phyloP scores from a whole-genome alignment of 441 rosid species.

The Manihot esculenta region DNA sequence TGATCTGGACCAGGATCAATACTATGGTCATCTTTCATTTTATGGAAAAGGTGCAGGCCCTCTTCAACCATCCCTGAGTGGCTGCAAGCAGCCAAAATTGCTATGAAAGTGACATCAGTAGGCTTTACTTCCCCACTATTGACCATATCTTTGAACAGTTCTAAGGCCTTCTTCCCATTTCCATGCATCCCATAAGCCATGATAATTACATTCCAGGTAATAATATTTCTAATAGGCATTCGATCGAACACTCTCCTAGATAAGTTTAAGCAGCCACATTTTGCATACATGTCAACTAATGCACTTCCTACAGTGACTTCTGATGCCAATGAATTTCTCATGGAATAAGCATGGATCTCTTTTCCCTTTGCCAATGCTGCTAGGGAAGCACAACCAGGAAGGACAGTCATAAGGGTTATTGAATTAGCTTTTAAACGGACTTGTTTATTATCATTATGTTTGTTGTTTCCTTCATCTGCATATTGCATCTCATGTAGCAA shows the following conservation, averaged over 20 bases:
- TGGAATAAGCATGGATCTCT: constrained; percentile 83
- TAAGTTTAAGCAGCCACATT: constrained; percentile 69
- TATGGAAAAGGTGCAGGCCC: constrained; percentile 60
- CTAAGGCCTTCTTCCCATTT: constrained; percentile 59
- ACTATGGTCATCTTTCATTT: constrained; percentile 57
- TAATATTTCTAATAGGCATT: constrained; percentile 60
- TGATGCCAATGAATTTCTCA: constrained; percentile 56
- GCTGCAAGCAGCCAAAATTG: constrained; percentile 84
- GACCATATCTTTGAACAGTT: constrained; percentile 55
- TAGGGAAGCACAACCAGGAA: constrained; percentile 73
- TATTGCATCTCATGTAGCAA: constrained; percentile 65
- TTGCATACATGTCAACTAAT: constrained; percentile 88
- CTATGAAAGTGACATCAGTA: constrained; percentile 68
- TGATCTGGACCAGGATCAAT: constrained; percentile 69
- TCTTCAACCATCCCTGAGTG: constrained; percentile 80
- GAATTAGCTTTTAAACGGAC: constrained; percentile 59
- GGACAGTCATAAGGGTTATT: constrained; percentile 78
- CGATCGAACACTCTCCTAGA: constrained; percentile 57
- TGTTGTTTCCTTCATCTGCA: constrained; percentile 21
- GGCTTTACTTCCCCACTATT: constrained; percentile 45
- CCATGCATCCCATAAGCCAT: constrained; percentile 97
- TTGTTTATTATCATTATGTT: constrained; percentile 18
- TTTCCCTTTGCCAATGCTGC: constrained; percentile 78
- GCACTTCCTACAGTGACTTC: constrained; percentile 92
- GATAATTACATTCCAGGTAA: constrained; percentile 85